Base-by-base conservation (phyloP, 2,329 filamentous ascomycete genomes). In the Trichophyton rubrum region DNA sequence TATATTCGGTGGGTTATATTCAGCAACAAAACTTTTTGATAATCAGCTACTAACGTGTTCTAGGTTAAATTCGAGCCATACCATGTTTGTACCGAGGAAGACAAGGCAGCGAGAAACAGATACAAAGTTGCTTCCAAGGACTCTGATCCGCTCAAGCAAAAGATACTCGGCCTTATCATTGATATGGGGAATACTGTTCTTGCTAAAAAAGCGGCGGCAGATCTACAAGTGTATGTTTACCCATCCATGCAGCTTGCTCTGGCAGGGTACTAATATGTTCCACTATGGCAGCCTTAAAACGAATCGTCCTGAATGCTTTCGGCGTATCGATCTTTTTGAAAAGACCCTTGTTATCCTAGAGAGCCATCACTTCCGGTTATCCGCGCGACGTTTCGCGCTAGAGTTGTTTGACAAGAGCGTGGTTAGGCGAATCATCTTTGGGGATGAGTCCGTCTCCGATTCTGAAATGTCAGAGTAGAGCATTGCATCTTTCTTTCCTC, bases 341-440 rank as follows among this genome's bases (percentile, higher is more conserved):
- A 89, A 90, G 69, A 85, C 93, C 55, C 85, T 99, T 78, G 82
- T 84, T 7, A 80, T 97, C 56, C 80, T 99, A 62, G 90, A 96
- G 72, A 85, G 84, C 66, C 92, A 96, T 68, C 90, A 95, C 70
- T 97, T 93, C 73, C 84, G 90, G 22, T 80, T 99, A 1, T 87
- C 86, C 1, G 88, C 95, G 30, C 87, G 92, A 63, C 86, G 92
- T 53, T 91, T 96, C 74, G 88, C 96, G 40, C 85, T 97, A 62
- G 93, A 97, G 70, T 76, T 99, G 22, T 99, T 99, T 68, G 92
- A 97, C 69, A 93, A 92, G 74, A 86, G 83, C 62, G 89, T 97
- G 49, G 80, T 97, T 74, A 81, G 90, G 64, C 83, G 84, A 65
- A 88, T 96, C 62, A 88, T 99, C 11, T 85, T 95, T 61, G 85